These are phyloP conservation scores for Penicillium brasilianum DNA, from an alignment of 2,329 filamentous ascomycete genomes.

Conservation along the genomic window DNA sequence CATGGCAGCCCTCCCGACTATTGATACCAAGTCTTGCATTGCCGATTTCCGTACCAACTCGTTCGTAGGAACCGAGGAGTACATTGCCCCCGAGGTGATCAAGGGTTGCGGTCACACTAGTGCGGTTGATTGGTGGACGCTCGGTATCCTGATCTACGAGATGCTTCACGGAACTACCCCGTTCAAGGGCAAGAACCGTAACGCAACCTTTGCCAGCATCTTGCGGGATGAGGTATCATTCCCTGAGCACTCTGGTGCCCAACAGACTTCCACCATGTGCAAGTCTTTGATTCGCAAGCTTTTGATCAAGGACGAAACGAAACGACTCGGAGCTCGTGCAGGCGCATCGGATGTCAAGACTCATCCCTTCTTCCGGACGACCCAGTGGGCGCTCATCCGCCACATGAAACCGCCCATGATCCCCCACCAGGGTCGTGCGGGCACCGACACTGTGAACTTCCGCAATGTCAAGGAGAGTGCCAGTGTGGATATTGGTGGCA, in stretches of 20 bases:
- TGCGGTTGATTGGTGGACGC: constrained; percentile 98
- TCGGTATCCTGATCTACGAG: constrained; percentile 96
- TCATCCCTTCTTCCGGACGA: constrained; percentile 94
- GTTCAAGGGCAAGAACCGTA: constrained; percentile 99
- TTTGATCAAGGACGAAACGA: constrained; percentile 96
- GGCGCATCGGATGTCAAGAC: constrained; percentile 96
- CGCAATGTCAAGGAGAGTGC: constrained; percentile 97
- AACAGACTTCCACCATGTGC: constrained; percentile 90
- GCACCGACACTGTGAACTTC: constrained; percentile 95
- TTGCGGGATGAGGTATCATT: constrained; percentile 94
- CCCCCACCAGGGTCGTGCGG: constrained; percentile 79
- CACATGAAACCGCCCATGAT: constrained; percentile 99
- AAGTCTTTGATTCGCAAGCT: constrained; percentile 96
- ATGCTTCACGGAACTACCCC: constrained; percentile 99
- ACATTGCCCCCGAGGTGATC: constrained; percentile 98
- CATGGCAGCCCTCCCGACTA: constrained; percentile 86
- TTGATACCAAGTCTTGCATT: constrained; percentile 98
- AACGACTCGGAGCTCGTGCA: constrained; percentile 87
- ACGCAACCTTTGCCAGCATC: constrained; percentile 97
- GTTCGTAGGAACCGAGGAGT: constrained; percentile 97
- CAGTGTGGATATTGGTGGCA: constrained; percentile 73
- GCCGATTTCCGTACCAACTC: constrained; percentile 98
- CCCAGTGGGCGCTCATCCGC: constrained; percentile 94
- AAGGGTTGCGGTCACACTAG: constrained; percentile 98
- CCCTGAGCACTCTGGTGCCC: constrained; percentile 81